Percentiles rank a stretch among this genome's conserved stretches.
Evolutionary conservation across 2,329 filamentous ascomycete species (phyloP).

Genomic region (Aureobasidium sp.): DNA sequence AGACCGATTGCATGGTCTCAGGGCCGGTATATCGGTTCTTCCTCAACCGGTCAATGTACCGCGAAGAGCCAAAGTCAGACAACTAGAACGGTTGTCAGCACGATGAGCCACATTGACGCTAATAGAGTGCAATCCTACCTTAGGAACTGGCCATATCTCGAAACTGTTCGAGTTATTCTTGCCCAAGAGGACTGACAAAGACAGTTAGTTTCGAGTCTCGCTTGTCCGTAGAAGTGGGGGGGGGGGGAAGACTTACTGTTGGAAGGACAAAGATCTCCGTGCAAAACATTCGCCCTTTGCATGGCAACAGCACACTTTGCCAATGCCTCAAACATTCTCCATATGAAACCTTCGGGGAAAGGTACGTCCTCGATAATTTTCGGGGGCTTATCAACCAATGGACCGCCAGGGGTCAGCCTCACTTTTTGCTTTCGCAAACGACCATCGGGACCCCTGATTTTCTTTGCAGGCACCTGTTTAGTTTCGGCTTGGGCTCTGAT

Average conservation of each 20-base stretch:
- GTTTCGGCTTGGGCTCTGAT: neutral
- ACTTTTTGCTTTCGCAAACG: neutral
- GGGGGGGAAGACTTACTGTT: neutral
- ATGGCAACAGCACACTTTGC: neutral
- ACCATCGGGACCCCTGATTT: neutral
- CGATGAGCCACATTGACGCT: neutral
- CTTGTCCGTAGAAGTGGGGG: too few species aligned
- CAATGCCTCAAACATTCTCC: neutral
- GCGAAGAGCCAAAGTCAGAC: neutral
- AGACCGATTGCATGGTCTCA: neutral
- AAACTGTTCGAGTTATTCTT: neutral
- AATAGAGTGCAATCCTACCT: neutral
- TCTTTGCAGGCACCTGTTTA: neutral
- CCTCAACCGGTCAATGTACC: neutral
- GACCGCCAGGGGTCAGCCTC: neutral
- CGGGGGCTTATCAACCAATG: too few species aligned
- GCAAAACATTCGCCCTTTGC: neutral
- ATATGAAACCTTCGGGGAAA: neutral
- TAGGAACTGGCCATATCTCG: neutral
- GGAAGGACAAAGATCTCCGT: neutral
- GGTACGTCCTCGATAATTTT: neutral
- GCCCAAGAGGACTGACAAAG: neutral
- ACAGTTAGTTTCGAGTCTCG: neutral
- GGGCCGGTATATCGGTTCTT: neutral
- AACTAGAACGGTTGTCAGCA: neutral